These are phyloP conservation scores for Ormosia semicastrata DNA, from an alignment of 306 rosid genomes.

Conservation along the genomic window DNA sequence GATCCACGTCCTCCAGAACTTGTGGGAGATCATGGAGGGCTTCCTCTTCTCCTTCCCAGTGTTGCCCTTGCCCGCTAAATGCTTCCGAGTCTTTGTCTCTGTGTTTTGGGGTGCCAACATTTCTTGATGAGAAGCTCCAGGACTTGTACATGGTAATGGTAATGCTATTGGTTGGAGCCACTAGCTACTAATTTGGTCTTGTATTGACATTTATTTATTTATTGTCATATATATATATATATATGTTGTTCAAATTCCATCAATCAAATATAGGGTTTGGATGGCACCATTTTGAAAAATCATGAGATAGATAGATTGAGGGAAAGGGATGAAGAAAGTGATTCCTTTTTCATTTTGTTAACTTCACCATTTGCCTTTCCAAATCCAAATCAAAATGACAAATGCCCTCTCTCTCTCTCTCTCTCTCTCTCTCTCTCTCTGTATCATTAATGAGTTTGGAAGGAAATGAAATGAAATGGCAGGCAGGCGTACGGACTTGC, in stretches of 20 bases:
- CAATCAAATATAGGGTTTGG: not conserved
- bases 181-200: not conserved
- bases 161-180: too few species aligned
- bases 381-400: not conserved
- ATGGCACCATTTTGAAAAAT: not conserved
- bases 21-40: not conserved
- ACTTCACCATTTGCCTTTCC: not conserved
- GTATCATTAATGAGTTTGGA: not conserved
- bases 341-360: not conserved
- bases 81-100: not conserved
- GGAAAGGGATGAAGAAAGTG: not conserved
- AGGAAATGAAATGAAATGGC: not conserved
- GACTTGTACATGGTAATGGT: slow-evolving; percentile 6
- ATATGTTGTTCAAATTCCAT: not conserved
- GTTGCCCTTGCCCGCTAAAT: not conserved
- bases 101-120: not conserved
- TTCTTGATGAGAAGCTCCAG: slow-evolving; percentile 12
- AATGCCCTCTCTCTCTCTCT: not conserved
- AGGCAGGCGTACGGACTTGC: too few species aligned
- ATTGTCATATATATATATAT: too few species aligned
- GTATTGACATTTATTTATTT: not conserved
- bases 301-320: not conserved
- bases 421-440: too few species aligned
- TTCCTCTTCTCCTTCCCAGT: not conserved
- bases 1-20: slow-evolving; percentile 52